phyloP scores from a whole-genome alignment of 805 yeast species.

The Nakazawaea ambrosiae region DNA sequence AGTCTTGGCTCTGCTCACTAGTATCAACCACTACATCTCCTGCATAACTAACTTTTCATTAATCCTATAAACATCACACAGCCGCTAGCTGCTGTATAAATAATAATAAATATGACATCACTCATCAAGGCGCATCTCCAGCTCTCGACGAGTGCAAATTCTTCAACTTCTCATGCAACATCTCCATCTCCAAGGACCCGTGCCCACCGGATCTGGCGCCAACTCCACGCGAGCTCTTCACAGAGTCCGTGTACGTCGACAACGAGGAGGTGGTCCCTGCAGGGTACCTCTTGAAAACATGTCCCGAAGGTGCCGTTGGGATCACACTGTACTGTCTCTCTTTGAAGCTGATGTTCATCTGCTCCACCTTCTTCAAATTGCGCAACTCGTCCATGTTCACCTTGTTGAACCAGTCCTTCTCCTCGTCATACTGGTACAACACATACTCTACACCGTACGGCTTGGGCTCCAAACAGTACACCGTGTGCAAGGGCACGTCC shows the following conservation, averaged over 20 bases:
- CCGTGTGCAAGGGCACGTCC: constrained; percentile 89
- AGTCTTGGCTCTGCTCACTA: too few relatives aligned
- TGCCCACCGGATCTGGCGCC: neutral
- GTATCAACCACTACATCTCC: too few relatives aligned
- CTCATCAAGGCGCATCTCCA: neutral
- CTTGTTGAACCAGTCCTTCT: constrained; percentile 66
- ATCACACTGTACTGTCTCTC: constrained; percentile 69
- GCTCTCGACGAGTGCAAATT: constrained; percentile 5
- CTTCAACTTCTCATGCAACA: constrained; percentile 10
- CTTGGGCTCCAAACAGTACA: constrained; percentile 83
- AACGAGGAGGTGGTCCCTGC: neutral
- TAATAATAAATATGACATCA: too few relatives aligned
- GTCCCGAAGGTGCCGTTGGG: constrained; percentile 58
- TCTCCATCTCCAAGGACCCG: constrained; percentile 9
- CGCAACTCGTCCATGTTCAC: constrained; percentile 39
- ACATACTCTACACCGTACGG: constrained; percentile 96
- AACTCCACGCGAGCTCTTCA: neutral
- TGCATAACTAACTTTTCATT: too few relatives aligned
- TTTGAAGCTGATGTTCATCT: constrained; percentile 61
- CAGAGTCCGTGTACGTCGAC: constrained; percentile 3
- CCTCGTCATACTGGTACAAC: constrained; percentile 80
- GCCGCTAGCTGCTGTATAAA: too few relatives aligned
- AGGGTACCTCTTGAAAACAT: constrained; percentile 9
- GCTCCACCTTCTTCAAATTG: constrained; percentile 54
- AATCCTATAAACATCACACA: neutral